These are phyloP conservation scores for Leccinum uliginosum DNA, from an alignment of 768 basidiomycete species.

Conservation along the genomic window DNA sequence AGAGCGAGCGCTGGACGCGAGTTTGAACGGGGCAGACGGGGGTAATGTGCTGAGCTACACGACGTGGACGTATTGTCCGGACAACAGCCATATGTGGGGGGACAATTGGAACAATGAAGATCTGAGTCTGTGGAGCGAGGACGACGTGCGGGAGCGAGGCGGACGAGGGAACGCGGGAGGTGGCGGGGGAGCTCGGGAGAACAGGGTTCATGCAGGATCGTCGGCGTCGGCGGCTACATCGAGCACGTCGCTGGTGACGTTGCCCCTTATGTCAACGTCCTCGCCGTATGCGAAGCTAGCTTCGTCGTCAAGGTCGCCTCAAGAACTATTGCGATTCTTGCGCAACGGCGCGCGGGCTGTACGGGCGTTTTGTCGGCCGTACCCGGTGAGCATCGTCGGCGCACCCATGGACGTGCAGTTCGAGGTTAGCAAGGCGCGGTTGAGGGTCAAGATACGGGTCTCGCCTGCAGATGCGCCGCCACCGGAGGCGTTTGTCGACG, in stretches of 20 bases:
- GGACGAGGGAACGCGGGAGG: background rate
- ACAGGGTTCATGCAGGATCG: background rate
- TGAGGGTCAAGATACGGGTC: constrained; percentile 68
- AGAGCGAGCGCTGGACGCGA: constrained; percentile 84
- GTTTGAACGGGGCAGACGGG: constrained; percentile 75
- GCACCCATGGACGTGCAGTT: constrained; percentile 63
- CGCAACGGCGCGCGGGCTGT: constrained; percentile 84
- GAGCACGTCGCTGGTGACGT: constrained; percentile 16
- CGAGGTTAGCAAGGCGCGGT: constrained; percentile 64
- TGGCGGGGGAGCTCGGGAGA: background rate
- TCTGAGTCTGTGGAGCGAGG: constrained; percentile 79
- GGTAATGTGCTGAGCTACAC: constrained; percentile 73
- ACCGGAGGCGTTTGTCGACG: background rate
- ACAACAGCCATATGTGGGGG: constrained; percentile 84
- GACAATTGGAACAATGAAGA: constrained; percentile 98
- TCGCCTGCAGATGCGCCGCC: constrained; percentile 47
- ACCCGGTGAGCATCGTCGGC: constrained; percentile 74
- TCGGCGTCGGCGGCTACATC: constrained; percentile 14
- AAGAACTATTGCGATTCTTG: constrained; percentile 52
- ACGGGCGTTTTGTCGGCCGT: constrained; percentile 82
- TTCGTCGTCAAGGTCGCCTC: background rate
- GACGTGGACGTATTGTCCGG: constrained; percentile 84
- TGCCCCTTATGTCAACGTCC: constrained; percentile 15
- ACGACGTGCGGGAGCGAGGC: constrained; percentile 47
- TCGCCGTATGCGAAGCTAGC: background rate